Evolutionary conservation across 139 green algal genomes (phyloP).

Genomic region (Tetradesmus lagerheimii): DNA sequence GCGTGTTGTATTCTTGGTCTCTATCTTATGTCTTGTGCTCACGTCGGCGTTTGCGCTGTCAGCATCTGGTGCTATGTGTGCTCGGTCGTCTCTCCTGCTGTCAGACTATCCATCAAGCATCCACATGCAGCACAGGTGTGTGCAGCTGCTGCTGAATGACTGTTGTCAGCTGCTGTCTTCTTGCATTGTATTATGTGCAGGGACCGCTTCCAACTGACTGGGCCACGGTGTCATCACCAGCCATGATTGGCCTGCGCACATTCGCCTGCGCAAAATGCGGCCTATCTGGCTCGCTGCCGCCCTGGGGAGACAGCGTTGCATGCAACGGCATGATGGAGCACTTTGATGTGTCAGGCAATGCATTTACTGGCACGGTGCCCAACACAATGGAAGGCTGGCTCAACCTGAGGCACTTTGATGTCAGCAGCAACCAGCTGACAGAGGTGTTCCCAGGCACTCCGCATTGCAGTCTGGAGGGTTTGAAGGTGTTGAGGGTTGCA

Average conservation of each 20-base stretch:
- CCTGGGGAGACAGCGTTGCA: neutral
- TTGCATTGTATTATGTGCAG: neutral
- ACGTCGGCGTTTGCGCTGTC: too few relatives aligned
- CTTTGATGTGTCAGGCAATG: neutral
- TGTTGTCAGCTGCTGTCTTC: neutral
- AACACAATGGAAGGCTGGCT: neutral
- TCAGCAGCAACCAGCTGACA: slow-evolving; percentile 2
- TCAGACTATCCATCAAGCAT: neutral
- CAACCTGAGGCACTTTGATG: neutral
- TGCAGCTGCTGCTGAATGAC: neutral
- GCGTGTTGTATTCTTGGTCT: too few relatives aligned
- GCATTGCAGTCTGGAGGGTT: neutral
- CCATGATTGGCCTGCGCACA: neutral
- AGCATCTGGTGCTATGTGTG: too few relatives aligned
- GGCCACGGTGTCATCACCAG: neutral
- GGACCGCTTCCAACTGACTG: neutral
- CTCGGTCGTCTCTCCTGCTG: too few relatives aligned
- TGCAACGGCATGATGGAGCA: neutral
- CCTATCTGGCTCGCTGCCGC: slow-evolving; percentile 4
- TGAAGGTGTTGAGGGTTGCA: neutral
- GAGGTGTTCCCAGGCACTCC: neutral
- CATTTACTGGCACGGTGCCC: neutral
- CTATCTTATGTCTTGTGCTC: too few relatives aligned
- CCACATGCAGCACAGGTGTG: neutral
- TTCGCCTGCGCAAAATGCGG: neutral